phyloP scores from a whole-genome alignment of 169 alveolate genomes.

The Amoebophrya sp. region DNA sequence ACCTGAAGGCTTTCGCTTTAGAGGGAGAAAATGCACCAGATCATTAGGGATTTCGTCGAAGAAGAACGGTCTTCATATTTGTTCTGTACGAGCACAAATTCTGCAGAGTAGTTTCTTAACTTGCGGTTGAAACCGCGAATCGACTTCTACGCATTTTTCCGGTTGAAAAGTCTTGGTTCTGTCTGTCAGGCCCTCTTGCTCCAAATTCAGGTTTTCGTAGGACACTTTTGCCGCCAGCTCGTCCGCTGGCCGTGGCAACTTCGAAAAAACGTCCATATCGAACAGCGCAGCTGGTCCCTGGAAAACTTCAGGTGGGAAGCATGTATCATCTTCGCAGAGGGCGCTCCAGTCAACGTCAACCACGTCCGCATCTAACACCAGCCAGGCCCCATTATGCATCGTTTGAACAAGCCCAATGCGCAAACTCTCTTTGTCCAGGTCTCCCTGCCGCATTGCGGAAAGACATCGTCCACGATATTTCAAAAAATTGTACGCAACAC shows the following conservation, averaged over 20 bases:
- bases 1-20: neutral
- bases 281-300: neutral
- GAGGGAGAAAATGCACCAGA: too few relatives aligned
- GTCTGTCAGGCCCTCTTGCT: slow-evolving; percentile 5
- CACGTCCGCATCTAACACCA: neutral
- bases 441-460: slow-evolving; percentile 9
- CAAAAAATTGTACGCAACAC: neutral
- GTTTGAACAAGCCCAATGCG: neutral
- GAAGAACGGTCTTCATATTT: too few relatives aligned
- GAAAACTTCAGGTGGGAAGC: neutral
- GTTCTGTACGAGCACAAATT: too few relatives aligned
- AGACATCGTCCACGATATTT: neutral
- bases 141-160: neutral
- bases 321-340: neutral
- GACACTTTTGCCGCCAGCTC: neutral
- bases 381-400: slow-evolving; percentile 16
- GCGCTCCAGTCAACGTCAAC: neutral
- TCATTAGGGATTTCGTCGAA: too few relatives aligned
- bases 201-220: neutral
- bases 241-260: neutral
- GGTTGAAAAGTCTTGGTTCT: neutral
- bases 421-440: neutral
- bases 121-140: neutral
- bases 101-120: too few relatives aligned
- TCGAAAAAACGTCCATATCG: neutral